Base-by-base conservation (phyloP, 768 basidiomycete genomes). In the Lactarius evosmus region DNA sequence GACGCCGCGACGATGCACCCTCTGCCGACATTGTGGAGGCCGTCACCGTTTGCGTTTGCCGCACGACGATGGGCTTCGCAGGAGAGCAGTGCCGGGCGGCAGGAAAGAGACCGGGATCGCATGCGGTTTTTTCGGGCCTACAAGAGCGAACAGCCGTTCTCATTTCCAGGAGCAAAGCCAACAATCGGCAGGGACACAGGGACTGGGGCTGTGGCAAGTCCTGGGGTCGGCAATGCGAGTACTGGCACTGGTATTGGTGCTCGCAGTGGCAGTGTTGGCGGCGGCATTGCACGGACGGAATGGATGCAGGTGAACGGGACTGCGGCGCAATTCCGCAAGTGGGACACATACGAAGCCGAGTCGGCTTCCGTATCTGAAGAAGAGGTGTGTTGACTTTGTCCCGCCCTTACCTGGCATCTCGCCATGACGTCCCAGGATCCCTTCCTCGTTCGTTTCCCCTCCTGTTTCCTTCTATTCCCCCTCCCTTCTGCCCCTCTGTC, bases 11-110 rank as follows among this genome's bases (percentile, higher is more conserved):
- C 58, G 38, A 32, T 25, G 32, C 49, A 57, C 36, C 22, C 58
- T 17, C 16, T 49, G 17, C 60, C 60, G 16, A 60, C 67, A 9
- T 40, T 69, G 22, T 69, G 62, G 68, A 67, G 61, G 16, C 68
- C 66, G 27, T 61, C 68, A n/a, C 66, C 68, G 25, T 22, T 44
- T 60, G 58, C 60, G 6, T 69, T 51, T 50, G 68, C 68, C 25
- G 58, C 56, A 17, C 66, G 68, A n/a, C 66, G 68, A 38, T 69
- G 68, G 68, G 60, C 62, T 11, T 57, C 59, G 36, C 58, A 62
- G 11, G 58, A 67, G 7, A 22, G 30, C 9, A 14, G 33, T 50
- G n/a, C 22, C 16, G 40, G 17, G 33, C 65, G 27, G 41, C 33
- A 44, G 16, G 65, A 62, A 17, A 56, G 32, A 14, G 63, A 64